Base-by-base conservation (phyloP, 805 yeast genomes). In the Maudiozyma pseudohumilis region DNA sequence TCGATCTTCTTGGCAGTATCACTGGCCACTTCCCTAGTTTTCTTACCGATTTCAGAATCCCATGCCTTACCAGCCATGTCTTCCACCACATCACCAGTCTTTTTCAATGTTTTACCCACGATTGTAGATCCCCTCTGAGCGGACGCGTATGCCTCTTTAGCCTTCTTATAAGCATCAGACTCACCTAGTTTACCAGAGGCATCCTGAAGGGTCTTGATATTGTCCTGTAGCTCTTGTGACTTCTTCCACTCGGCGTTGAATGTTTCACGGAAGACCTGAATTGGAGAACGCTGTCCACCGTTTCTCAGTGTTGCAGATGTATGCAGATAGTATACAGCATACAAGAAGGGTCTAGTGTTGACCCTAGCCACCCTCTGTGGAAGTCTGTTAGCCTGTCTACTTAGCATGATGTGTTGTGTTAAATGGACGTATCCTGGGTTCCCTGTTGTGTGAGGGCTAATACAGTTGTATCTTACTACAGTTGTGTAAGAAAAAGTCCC, bases 141-240 rank as follows among this genome's bases (percentile, higher is more conserved):
- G 39, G 69, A 72, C 39, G 82, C 82, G 50, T 80, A 86, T 0
- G 98, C 98, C 43, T 87, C 96, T 55, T 82, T 80, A 24, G 98
- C 98, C 52, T 73, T 76, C 59, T 80, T 84, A 66, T 84, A 88
- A 3, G 97, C 94, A 38, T 87, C 96, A 35, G 92, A 80, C 50
- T 92, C 97, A 23, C 95, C 85, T 59, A 92, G 72, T 51, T 87
- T 77, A 29, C 95, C 97, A 3, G 96, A 85, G 48, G 94, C 97
- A 63, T 88, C 96, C 58, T 86, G 94, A 39, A 92, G 70, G 12
- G 95, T 94, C 62, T 89, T 92, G 56, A 92, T 86, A 52, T 87
- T 86, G 39, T 85, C 87, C 55, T 88, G 94, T 42, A 92, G 71
- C 59, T 92, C 97, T 54, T 74, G 72, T 35, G 87, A 79, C 60